phyloP scores from a whole-genome alignment of 2,329 filamentous ascomycete genomes.

The Rhynchosporium secalis region DNA sequence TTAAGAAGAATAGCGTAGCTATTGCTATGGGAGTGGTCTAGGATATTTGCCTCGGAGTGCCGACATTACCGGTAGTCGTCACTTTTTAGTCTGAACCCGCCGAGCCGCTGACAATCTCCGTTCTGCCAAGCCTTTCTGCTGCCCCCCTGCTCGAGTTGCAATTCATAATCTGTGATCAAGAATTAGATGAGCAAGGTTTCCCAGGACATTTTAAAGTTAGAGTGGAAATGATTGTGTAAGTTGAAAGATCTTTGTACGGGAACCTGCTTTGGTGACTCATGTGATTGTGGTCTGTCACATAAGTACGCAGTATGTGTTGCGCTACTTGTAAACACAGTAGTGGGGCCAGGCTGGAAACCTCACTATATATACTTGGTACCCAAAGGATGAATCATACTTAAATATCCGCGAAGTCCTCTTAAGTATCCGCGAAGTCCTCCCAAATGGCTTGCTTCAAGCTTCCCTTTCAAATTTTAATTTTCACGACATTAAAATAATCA shows the following conservation, averaged over 20 bases:
- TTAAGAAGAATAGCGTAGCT: background rate
- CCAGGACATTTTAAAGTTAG: background rate
- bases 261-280: background rate
- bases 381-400: background rate
- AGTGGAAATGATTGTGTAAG: background rate
- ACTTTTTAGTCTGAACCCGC: background rate
- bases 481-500: background rate
- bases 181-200: background rate
- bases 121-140: background rate
- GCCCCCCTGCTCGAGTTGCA: background rate
- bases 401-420: background rate
- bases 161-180: background rate
- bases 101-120: background rate
- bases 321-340: background rate
- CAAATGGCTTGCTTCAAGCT: background rate
- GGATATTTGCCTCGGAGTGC: constrained; percentile 4
- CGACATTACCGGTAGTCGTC: background rate
- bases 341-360: background rate
- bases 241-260: background rate
- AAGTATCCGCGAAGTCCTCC: background rate
- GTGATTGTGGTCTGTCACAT: no score
- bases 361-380: no score
- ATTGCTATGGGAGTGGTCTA: background rate
- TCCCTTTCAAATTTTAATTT: background rate
- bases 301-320: no score